Base-by-base conservation (phyloP, 2,329 filamentous ascomycete species). In the Lachnellula cervina region DNA sequence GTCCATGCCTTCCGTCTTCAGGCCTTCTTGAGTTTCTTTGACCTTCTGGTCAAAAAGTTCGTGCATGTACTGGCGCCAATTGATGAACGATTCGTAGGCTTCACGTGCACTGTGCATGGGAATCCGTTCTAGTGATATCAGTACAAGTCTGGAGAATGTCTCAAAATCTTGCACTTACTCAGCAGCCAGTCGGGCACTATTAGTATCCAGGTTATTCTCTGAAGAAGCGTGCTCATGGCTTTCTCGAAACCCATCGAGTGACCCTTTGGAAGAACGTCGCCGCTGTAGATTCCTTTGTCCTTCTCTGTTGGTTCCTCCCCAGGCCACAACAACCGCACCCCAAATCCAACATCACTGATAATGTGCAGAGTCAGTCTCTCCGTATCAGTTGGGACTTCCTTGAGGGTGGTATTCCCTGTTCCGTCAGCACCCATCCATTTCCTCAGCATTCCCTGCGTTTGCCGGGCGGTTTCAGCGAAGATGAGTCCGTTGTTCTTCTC, bases 401-500 rank as follows among this genome's bases (percentile, higher is more conserved):
- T 70, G 23, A 90, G 75, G 0, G 81, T 82, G 42, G 68, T 70
- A 57, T 75, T 75, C 6, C 66, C 72, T 52, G 68, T 60, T 3
- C 71, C 71, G 35, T 74, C 69, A 4, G 70, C 64, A 0, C 73
- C 75, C 5, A 80, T 71, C 83, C 85, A 89, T 48, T 77, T 75
- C 37, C 71, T 68, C 32, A 88, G 65, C 80, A 89, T 80, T 13
- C 79, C 77, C 58, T 80, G 73, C 0, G 86, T 80, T 72, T 92
- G 88, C 55, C 76, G 72, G 54, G 87, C 74, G 1, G 80, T 77
- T 67, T 89, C 84, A 8, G 72, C 73, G 70, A 85, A 89, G 1
- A 88, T 83, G 25, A 88, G 69, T 14, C 78, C 76, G 55, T 89
- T 86, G 69, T 90, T 92, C 72, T 80, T 84, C 73, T 93, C 89